Conservation (phyloP, 345 rosid species). For the Gossypium thurberi region DNA sequence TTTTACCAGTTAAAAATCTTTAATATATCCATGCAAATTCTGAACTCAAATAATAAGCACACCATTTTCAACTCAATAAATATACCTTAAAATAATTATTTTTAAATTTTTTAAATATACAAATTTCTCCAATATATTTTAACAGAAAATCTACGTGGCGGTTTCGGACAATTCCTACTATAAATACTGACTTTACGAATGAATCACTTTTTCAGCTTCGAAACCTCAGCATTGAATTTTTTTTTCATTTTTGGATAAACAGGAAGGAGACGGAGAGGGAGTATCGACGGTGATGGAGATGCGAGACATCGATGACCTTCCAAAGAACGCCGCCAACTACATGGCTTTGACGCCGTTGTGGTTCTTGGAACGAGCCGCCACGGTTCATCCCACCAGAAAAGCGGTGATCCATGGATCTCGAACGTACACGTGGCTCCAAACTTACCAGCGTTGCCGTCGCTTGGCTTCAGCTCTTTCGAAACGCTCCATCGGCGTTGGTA, state of each 20-base stretch:
- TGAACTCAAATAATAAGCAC: no score
- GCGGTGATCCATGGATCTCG: slow-evolving; percentile 64
- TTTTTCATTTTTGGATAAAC: background rate
- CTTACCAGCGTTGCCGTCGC: slow-evolving; percentile 71
- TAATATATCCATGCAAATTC: no score
- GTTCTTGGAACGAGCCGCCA: slow-evolving; percentile 81
- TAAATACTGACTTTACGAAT: background rate
- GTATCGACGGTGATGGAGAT: slow-evolving; percentile 21
- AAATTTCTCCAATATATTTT: no score
- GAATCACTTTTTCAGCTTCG: no score
- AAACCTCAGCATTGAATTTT: background rate
- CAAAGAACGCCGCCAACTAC: slow-evolving; percentile 74
- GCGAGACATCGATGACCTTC: slow-evolving; percentile 78
- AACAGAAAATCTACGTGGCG: background rate
- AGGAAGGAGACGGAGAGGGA: background rate
- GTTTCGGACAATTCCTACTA: background rate
- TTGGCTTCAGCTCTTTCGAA: slow-evolving; percentile 78
- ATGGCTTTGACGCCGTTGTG: slow-evolving; percentile 80
- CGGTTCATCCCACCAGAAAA: slow-evolving; percentile 57
- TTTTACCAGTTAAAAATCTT: no score
- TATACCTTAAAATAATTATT: no score
- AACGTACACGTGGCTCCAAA: slow-evolving; percentile 71
- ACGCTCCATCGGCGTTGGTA: slow-evolving; percentile 58
- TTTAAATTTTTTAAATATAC: no score
- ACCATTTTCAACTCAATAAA: no score